phyloP scores from a whole-genome alignment of 805 yeast species.

The Starmerella sirachaensis region DNA sequence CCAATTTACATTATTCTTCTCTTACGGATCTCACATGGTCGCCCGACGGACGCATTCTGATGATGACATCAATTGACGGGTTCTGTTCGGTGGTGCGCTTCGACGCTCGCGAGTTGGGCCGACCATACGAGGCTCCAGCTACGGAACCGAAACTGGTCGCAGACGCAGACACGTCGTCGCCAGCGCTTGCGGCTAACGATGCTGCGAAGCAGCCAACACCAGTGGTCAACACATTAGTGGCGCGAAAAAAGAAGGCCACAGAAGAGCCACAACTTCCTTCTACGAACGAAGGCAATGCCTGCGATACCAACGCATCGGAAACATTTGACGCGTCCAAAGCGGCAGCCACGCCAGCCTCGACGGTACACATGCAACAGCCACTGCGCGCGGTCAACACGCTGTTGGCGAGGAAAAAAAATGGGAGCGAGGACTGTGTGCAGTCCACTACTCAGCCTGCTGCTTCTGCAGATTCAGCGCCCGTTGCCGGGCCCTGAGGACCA shows the following conservation, averaged over 20 bases:
- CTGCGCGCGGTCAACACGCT: slow-evolving; percentile 1
- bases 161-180: too few relatives aligned
- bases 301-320: too few relatives aligned
- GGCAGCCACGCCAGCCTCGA: too few relatives aligned
- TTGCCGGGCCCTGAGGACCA: slow-evolving; percentile 51
- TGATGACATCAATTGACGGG: slow-evolving; percentile 84
- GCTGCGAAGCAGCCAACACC: slow-evolving; percentile 4
- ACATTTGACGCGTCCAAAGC: neutral
- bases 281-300: too few relatives aligned
- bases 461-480: slow-evolving; percentile 14
- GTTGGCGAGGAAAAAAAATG: neutral
- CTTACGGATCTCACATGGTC: slow-evolving; percentile 85
- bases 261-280: neutral
- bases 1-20: slow-evolving; percentile 77
- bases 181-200: slow-evolving; percentile 1
- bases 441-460: neutral
- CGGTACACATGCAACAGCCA: too few relatives aligned
- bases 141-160: neutral
- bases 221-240: slow-evolving; percentile 15
- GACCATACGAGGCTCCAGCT: slow-evolving; percentile 13
- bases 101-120: slow-evolving; percentile 46
- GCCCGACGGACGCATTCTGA: slow-evolving; percentile 53
- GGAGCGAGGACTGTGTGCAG: too few relatives aligned
- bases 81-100: slow-evolving; percentile 64
- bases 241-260: slow-evolving; percentile 15